Evolutionary conservation across 208 protist genomes (phyloP), one percentile per base, ranked within the genome.

Genomic region (Wallacemonas collosoma): DNA sequence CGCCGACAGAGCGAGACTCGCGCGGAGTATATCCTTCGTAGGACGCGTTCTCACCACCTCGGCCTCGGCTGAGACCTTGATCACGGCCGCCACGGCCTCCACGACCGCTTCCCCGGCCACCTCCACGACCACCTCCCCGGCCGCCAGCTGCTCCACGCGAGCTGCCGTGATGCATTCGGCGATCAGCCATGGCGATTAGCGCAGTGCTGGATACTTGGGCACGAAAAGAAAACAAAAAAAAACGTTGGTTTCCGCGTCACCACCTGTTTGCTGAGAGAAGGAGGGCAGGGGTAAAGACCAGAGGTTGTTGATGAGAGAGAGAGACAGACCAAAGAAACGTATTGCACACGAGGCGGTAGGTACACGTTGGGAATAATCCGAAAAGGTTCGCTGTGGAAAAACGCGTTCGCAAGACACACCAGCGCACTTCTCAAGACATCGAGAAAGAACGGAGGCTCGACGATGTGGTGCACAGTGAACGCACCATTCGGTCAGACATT

Each of bases 41-140:
- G 26, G 26, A 63, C 4, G 5, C 11, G 38, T n/a, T 39, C 36
- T 9, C 5, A 8, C 60, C 14, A 39, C 60, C 60, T 51, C 60
- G 60, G 60, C 40, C 64, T 57, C 51, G 6, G 15, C 51, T 26
- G 26, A 26, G 36, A 39, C 66, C 72, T 48, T 73, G 64, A 6
- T 71, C 68, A 55, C 77, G 56, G 7, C 39, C 54, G 11, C 53
- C 51, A 8, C 62, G 41, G 53, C 64, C 65, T 39, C 66, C n/a
- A 38, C 51, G 6, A 44, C 47, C 39, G 36, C 15, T 36, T 4
- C 51, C 65, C 4, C 72, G 73, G 56, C 77, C 56, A 54, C 76
- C 61, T 43, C 71, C 68, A 35, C 65, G 38, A 56, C 70, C 15
- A 38, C 60, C 43, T 44, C 69, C 40, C 2, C 48, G 43, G 2